phyloP scores from a whole-genome alignment of 1,284 basidiomycete species.

The Fomes fomentarius region DNA sequence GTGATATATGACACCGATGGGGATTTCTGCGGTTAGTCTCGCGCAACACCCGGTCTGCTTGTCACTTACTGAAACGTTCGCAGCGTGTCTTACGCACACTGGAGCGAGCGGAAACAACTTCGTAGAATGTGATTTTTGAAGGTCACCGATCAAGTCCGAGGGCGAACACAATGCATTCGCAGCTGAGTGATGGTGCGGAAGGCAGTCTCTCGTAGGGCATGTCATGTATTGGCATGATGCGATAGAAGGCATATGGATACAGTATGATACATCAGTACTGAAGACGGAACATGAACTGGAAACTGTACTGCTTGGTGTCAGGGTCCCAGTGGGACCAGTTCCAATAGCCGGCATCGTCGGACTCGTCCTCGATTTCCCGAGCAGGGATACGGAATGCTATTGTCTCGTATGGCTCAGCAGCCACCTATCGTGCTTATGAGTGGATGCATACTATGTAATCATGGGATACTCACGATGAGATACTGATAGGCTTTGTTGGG shows the following conservation, averaged over 20 bases:
- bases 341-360: slow-evolving; percentile 88
- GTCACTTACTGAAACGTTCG: background rate
- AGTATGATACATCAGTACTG: slow-evolving; percentile 46
- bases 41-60: background rate
- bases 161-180: no score
- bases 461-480: slow-evolving; percentile 76
- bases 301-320: slow-evolving; percentile 95
- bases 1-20: slow-evolving; percentile 40
- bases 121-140: slow-evolving; percentile 37
- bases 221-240: no score
- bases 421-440: slow-evolving; percentile 75
- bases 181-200: no score
- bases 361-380: slow-evolving; percentile 95
- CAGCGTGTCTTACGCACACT: slow-evolving; percentile 42
- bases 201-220: no score
- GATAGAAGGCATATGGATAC: slow-evolving; percentile 4
- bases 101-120: slow-evolving; percentile 40
- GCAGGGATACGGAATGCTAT: slow-evolving; percentile 98
- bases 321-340: slow-evolving; percentile 98
- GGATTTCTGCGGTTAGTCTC: slow-evolving; percentile 39
- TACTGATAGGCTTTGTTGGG: slow-evolving; percentile 98
- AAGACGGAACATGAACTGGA: slow-evolving; percentile 91
- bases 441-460: slow-evolving; percentile 3
- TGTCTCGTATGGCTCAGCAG: slow-evolving; percentile 98
- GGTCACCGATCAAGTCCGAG: no score